Percentiles rank a stretch among this genome's conserved stretches.
phyloP scores from a whole-genome alignment of 352 stramenopile genomes.

The Pythium volutum region DNA sequence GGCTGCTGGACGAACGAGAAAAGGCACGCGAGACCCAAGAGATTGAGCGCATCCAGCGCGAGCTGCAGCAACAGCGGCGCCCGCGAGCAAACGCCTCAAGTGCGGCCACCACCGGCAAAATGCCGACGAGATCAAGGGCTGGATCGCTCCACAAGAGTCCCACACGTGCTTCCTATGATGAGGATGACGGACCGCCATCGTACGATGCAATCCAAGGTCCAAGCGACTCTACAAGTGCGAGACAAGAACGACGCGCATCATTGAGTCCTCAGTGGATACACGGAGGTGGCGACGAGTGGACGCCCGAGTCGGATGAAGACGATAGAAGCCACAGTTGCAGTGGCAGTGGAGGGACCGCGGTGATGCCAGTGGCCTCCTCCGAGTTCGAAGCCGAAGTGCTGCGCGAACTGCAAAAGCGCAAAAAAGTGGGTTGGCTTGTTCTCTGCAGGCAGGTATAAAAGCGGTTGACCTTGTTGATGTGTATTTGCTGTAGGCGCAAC shows the following conservation, averaged over 20 bases:
- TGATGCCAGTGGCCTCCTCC: background rate
- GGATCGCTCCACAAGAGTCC: constrained; percentile 2
- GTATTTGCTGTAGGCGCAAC: constrained; percentile 30
- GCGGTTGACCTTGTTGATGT: background rate
- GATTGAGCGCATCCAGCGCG: constrained; percentile 43
- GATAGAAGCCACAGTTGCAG: background rate
- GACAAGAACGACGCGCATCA: background rate
- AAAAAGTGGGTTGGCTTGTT: constrained; percentile 28
- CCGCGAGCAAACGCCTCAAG: constrained; percentile 2
- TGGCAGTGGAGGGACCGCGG: background rate
- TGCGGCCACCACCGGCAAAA: background rate
- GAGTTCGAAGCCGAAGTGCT: constrained; percentile 48
- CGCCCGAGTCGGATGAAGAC: background rate
- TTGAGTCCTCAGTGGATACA: constrained; percentile 13
- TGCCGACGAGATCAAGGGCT: background rate
- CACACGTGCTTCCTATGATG: background rate
- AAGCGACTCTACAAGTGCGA: background rate
- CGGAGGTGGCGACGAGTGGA: constrained; percentile 1
- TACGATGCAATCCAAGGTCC: constrained; percentile 5
- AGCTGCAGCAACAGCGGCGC: constrained; percentile 32
- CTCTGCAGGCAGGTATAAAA: too few relatives aligned
- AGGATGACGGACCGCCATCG: constrained; percentile 1
- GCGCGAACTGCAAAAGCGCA: constrained; percentile 47
- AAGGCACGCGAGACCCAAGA: constrained; percentile 34
- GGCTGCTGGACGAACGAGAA: constrained; percentile 38